Conservation (phyloP, 2,329 filamentous ascomycete species). For the Cercospora sesami region DNA sequence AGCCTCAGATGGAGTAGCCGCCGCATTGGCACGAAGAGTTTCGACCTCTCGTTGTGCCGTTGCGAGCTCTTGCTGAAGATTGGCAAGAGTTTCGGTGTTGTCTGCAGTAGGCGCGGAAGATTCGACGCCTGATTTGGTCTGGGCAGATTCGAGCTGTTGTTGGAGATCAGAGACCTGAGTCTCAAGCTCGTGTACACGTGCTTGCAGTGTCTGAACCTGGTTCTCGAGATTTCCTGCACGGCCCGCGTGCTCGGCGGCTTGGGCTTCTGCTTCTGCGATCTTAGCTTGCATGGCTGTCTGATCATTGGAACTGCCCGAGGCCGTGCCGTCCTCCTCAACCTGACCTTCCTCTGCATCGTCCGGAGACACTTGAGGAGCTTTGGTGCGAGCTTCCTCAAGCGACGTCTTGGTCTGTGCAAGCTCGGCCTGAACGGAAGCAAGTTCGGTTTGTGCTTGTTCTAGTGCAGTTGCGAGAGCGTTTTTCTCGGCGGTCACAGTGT, state of each 20-base stretch:
- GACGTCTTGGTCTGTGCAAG: conserved; percentile 55
- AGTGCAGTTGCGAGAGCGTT: conserved; percentile 43
- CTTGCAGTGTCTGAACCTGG: conserved; percentile 55
- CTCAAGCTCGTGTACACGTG: conserved; percentile 65
- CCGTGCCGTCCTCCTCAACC: conserved; percentile 40
- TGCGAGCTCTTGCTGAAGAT: conserved; percentile 45
- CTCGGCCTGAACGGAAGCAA: conserved; percentile 24
- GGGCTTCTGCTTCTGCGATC: conserved; percentile 44
- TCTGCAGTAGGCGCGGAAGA: conserved; percentile 9
- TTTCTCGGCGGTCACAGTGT: conserved; percentile 60
- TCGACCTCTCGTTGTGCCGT: conserved; percentile 50
- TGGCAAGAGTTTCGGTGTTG: conserved; percentile 37
- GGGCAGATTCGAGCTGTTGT: conserved; percentile 42
- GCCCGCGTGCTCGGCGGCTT: conserved; percentile 42
- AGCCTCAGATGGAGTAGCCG: conserved; percentile 21
- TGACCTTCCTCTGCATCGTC: conserved; percentile 50
- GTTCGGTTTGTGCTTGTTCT: conserved; percentile 28
- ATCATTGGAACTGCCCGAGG: conserved; percentile 35
- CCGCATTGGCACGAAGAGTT: conserved; percentile 43
- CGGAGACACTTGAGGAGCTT: conserved; percentile 35
- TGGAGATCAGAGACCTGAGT: conserved; percentile 52
- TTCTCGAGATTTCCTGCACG: conserved; percentile 40
- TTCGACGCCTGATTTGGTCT: conserved; percentile 11
- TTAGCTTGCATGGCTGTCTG: conserved; percentile 41
- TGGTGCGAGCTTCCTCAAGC: conserved; percentile 61